A percentile compares a stretch with the other conserved stretches of the same genome.
These are phyloP conservation scores for Colletotrichum sp. DNA, from an alignment of 2,329 filamentous ascomycete species.

Conservation along the genomic window DNA sequence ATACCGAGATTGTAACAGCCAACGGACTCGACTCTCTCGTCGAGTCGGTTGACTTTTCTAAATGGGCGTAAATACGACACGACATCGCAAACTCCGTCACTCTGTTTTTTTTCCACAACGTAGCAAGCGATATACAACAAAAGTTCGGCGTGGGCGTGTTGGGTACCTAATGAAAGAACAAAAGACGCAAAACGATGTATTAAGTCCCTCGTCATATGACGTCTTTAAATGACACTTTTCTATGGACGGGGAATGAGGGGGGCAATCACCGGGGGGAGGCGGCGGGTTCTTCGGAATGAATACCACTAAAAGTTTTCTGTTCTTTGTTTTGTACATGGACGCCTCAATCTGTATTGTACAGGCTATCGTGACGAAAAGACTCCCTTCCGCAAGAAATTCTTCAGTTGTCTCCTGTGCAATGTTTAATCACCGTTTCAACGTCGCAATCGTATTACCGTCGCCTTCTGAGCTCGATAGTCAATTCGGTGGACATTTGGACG, in stretches of 20 bases:
- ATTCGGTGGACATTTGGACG: neutral
- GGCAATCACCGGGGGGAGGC: neutral
- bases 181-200: neutral
- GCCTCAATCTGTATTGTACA: neutral
- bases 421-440: neutral
- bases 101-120: neutral
- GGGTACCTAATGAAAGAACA: neutral
- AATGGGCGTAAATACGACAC: conserved; percentile 36
- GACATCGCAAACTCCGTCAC: neutral
- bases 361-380: conserved; percentile 9
- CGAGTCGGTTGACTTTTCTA: conserved; percentile 44
- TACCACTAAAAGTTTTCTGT: conserved; percentile 20
- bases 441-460: neutral
- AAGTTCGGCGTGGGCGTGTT: neutral
- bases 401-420: neutral
- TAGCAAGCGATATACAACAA: neutral
- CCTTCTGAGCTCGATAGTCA: neutral
- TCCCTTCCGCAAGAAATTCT: neutral
- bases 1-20: conserved; percentile 52
- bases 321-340: neutral
- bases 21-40: conserved; percentile 34
- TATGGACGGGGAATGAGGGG: neutral
- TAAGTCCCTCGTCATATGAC: neutral
- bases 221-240: conserved; percentile 1
- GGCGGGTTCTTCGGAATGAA: conserved; percentile 11